Evolutionary conservation across 331 rosid species (phyloP), one percentile per base, ranked within the genome.

Genomic region (Quercus phellos): DNA sequence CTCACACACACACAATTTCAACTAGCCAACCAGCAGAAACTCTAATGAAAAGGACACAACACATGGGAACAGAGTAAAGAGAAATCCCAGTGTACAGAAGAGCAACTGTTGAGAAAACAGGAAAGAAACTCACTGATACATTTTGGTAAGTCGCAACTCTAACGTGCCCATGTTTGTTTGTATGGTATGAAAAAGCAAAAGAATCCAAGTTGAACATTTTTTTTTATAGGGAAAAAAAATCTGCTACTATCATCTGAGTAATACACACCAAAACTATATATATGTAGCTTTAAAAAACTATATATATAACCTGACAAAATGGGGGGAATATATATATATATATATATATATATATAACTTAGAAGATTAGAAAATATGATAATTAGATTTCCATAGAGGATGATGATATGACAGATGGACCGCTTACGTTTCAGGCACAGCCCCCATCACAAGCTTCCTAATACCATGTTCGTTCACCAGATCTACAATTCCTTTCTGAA

Each of bases 391-490:
- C 29, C 56, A 35, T n/a, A 26, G 35, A 67, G 53, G 80, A 74
- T 34, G 77, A 60, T 51, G 35, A 42, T 46, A 24, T 51, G 35
- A 55, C 67, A 55, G 60, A 74, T 53, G 55, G 50, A 80, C 56
- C 66, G 84, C 96, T 89, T 88, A 90, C 98, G 85, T 84, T 76
- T 86, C 90, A 2, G 90, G 84, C 27, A 69, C 78, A 14, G 92
- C 86, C 78, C 98, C 98, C 85, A 94, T 90, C 35, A 90, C 94
- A 80, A 94, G 96, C 86, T 90, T 94, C 80, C 79, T 85, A 80
- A 91, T 84, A 32, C 81, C 87, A 78, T 88, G 74, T 54, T 11
- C 78, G 78, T 68, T 80, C 80, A 88, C 89, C 85, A 80, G 56
- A 72, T 94, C 94, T 81, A 94, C 88, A 75, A 94, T 90, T 81